A percentile compares a stretch with the other conserved stretches of the same genome.
phyloP scores from a whole-genome alignment of 106 monocot species.

The Allium fistulosum region DNA sequence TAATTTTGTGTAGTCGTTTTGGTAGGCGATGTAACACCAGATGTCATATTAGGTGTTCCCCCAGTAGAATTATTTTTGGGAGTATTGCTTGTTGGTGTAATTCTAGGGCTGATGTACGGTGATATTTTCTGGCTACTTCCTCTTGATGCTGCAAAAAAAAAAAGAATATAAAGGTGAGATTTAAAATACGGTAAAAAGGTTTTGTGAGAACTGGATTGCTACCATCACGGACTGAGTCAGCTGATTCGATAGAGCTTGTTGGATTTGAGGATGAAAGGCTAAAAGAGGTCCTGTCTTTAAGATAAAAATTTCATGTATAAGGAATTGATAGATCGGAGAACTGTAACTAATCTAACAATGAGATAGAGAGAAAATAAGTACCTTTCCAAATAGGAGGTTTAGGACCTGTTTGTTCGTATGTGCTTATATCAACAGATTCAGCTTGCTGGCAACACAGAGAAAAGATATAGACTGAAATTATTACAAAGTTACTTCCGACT shows the following conservation, averaged over 20 bases:
- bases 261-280: constrained; percentile 12
- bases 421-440: constrained; percentile 35
- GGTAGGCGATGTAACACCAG: constrained; percentile 52
- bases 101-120: constrained; percentile 44
- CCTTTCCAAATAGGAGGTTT: constrained; percentile 45
- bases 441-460: constrained; percentile 20
- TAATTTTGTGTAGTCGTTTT: constrained; percentile 32
- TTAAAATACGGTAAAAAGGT: background rate
- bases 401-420: constrained; percentile 30
- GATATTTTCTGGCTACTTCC: constrained; percentile 26
- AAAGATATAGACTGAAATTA: background rate
- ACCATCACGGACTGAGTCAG: constrained; percentile 15
- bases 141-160: constrained; percentile 8
- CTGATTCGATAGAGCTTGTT: constrained; percentile 16
- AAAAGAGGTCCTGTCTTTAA: constrained; percentile 30
- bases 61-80: constrained; percentile 41
- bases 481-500: background rate
- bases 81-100: constrained; percentile 33
- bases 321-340: background rate
- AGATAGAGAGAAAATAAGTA: constrained; percentile 9
- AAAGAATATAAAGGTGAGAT: background rate
- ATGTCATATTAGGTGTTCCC: constrained; percentile 38
- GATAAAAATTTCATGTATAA: constrained; percentile 1
- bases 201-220: background rate
- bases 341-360: background rate